Evolutionary conservation across 1,139 yeast genomes (phyloP).

Genomic region (Candida pseudoviswanathii): DNA sequence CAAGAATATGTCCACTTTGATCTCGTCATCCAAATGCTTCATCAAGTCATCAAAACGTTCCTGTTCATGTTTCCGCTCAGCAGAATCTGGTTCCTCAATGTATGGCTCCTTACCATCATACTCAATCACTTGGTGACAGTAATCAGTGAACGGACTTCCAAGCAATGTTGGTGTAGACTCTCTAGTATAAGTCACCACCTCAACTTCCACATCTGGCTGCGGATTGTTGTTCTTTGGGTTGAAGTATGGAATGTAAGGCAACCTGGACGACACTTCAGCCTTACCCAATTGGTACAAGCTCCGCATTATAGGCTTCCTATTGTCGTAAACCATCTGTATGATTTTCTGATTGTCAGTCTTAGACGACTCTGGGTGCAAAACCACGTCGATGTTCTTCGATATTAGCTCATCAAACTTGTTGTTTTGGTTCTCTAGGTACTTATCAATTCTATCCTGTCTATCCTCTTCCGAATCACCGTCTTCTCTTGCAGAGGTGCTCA

Average conservation of each 20-base stretch:
- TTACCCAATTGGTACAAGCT: constrained; percentile 14
- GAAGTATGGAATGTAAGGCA: constrained; percentile 14
- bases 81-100: constrained; percentile 5
- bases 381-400: constrained; percentile 32
- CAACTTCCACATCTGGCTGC: constrained; percentile 6
- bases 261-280: constrained; percentile 10
- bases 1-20: constrained; percentile 23
- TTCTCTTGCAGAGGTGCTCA: neutral
- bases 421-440: constrained; percentile 42
- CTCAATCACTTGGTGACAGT: neutral
- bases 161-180: constrained; percentile 4
- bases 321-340: constrained; percentile 13
- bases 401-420: constrained; percentile 40
- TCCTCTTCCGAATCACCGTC: neutral
- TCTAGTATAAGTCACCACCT: neutral
- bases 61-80: constrained; percentile 9
- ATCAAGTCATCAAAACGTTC: constrained; percentile 13
- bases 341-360: constrained; percentile 8
- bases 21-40: constrained; percentile 15
- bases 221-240: constrained; percentile 12
- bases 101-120: neutral
- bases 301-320: constrained; percentile 10
- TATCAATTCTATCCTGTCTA: constrained; percentile 18
- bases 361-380: constrained; percentile 22
- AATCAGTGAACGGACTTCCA: constrained; percentile 8